A percentile compares a stretch with the other conserved stretches of the same genome.
Conservation (phyloP, 2,329 filamentous ascomycete species). For the Fusarium marasasianum region DNA sequence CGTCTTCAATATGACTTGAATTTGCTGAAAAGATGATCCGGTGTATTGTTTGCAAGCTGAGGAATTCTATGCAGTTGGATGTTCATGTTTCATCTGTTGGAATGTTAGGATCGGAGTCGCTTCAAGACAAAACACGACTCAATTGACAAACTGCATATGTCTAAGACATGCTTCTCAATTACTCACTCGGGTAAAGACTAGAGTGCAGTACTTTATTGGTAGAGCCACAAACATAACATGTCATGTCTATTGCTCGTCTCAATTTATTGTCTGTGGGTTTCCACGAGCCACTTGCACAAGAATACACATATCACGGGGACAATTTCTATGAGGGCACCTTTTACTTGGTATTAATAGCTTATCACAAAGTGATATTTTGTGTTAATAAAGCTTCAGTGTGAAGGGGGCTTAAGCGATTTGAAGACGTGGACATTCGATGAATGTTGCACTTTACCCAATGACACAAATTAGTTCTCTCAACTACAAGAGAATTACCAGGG, state of each 20-base stretch:
- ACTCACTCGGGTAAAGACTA: background rate
- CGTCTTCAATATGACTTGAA: background rate
- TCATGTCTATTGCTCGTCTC: background rate
- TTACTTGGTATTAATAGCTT: background rate
- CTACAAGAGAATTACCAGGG: background rate
- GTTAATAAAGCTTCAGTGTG: background rate
- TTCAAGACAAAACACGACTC: background rate
- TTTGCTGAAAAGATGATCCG: background rate
- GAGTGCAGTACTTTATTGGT: background rate
- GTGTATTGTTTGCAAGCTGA: background rate
- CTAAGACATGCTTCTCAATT: background rate
- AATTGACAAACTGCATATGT: background rate
- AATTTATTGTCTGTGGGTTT: background rate
- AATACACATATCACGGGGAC: no score
- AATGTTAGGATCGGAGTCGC: background rate
- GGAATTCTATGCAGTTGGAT: background rate
- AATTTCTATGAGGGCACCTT: rapidly evolving
- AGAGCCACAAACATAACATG: background rate
- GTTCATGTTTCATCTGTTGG: background rate
- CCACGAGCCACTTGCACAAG: no score
- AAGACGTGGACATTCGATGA: background rate
- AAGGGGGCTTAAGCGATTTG: background rate
- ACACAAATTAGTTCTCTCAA: no score
- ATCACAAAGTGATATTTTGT: background rate
- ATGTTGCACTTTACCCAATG: background rate